Conservation (phyloP, 2,329 filamentous ascomycete species). For the Fusarium austroafricanum region DNA sequence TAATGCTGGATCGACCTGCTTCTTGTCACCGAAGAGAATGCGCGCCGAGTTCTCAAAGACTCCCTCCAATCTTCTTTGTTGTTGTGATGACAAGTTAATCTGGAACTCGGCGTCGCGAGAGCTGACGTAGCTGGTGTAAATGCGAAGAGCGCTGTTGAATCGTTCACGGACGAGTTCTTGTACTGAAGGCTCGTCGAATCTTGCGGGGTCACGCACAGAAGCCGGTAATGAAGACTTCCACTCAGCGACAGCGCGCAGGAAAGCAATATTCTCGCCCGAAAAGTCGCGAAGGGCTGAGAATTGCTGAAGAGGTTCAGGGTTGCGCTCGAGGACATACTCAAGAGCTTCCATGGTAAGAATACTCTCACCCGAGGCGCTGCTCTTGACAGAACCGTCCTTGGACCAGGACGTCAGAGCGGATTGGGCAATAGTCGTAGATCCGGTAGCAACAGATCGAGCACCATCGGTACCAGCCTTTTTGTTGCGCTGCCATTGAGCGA, state of each 20-base stretch:
- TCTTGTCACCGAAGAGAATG: slow-evolving; percentile 56
- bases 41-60: slow-evolving; percentile 68
- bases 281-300: slow-evolving; percentile 76
- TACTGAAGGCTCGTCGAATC: slow-evolving; percentile 34
- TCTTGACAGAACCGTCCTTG: slow-evolving; percentile 50
- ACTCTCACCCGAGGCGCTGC: slow-evolving; percentile 54
- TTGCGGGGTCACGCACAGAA: slow-evolving; percentile 40
- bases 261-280: slow-evolving; percentile 76
- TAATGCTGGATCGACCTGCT: slow-evolving; percentile 55
- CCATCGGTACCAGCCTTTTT: slow-evolving; percentile 49
- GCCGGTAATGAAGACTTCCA: slow-evolving; percentile 51
- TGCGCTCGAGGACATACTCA: slow-evolving; percentile 69
- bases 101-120: slow-evolving; percentile 68
- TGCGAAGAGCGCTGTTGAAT: slow-evolving; percentile 68
- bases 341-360: slow-evolving; percentile 46
- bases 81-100: slow-evolving; percentile 71
- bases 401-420: slow-evolving; percentile 55
- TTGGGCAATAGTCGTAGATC: slow-evolving; percentile 48
- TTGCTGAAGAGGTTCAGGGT: slow-evolving; percentile 69
- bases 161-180: slow-evolving; percentile 58
- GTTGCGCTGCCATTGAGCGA: slow-evolving; percentile 60
- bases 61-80: slow-evolving; percentile 64
- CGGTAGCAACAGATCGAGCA: slow-evolving; percentile 51
- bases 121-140: slow-evolving; percentile 45
- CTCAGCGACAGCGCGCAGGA: slow-evolving; percentile 67